Evolutionary conservation across 441 rosid species (phyloP).

Genomic region (Arabidopsis lyrata): DNA sequence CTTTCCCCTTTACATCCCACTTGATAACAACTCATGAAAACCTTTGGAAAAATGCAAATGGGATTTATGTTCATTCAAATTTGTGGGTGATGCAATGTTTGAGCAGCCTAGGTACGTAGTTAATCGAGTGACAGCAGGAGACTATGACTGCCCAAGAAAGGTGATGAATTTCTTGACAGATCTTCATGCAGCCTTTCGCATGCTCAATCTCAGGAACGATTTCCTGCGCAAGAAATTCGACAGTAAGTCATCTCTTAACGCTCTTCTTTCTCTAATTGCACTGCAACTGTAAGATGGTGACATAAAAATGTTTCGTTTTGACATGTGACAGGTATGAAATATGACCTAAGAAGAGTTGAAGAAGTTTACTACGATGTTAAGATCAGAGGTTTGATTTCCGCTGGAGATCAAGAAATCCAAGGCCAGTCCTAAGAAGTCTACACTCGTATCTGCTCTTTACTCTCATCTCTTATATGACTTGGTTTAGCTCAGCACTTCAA

Average conservation of each 20-base stretch:
- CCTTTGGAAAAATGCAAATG: neutral
- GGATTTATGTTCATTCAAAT: neutral
- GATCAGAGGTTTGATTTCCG: conserved; percentile 71
- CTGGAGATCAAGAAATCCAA: conserved; percentile 53
- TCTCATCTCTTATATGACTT: neutral
- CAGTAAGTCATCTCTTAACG: conserved; percentile 50
- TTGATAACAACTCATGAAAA: neutral
- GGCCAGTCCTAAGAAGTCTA: conserved; percentile 42
- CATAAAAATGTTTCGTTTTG: neutral
- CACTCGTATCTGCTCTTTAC: neutral
- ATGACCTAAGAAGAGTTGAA: conserved; percentile 82
- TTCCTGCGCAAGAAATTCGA: conserved; percentile 97
- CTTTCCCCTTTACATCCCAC: neutral
- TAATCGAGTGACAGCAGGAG: conserved; percentile 90
- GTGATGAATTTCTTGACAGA: conserved; percentile 90
- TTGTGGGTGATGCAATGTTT: conserved; percentile 1
- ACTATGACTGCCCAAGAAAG: conserved; percentile 91
- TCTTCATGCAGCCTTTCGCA: conserved; percentile 88
- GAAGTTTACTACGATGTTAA: conserved; percentile 87
- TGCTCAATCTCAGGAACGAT: conserved; percentile 96
- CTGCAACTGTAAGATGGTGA: neutral
- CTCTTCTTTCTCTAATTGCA: neutral
- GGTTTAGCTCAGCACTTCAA: conserved; percentile 9
- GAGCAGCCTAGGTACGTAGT: conserved; percentile 95
- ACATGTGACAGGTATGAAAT: conserved; percentile 69